Conservation (phyloP, 306 rosid genomes). For the Lithocarpus polystachyus region DNA sequence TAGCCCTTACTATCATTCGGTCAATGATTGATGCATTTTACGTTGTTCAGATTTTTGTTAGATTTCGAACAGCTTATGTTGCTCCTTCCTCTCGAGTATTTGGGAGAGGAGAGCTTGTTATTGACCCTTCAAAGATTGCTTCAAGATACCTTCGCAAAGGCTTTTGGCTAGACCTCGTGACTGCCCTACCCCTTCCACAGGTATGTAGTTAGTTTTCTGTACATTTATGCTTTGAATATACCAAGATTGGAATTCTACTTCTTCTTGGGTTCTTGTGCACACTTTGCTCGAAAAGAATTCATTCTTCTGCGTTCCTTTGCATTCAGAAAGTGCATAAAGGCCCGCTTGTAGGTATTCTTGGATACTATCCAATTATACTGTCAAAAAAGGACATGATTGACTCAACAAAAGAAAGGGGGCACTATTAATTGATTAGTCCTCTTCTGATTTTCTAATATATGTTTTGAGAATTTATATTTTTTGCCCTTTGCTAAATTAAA, state of each 20-base stretch:
- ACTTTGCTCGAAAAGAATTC: not conserved
- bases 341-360: not conserved
- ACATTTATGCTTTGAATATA: not conserved
- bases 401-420: too few relatives aligned
- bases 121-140: constrained; percentile 55
- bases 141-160: constrained; percentile 42
- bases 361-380: not conserved
- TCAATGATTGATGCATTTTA: constrained; percentile 51
- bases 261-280: not conserved
- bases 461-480: not conserved
- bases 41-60: constrained; percentile 47
- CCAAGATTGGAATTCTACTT: not conserved
- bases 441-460: not conserved
- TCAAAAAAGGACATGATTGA: not conserved
- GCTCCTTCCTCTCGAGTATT: constrained; percentile 64
- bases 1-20: constrained; percentile 45
- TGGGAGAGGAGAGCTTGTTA: constrained; percentile 64
- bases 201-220: constrained; percentile 17
- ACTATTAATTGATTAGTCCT: not conserved
- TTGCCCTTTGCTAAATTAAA: not conserved
- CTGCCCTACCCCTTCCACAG: constrained; percentile 67
- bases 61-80: constrained; percentile 53
- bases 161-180: constrained; percentile 55
- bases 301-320: not conserved
- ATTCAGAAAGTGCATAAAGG: not conserved